Base-by-base conservation (phyloP, 2,329 filamentous ascomycete genomes). In the Botrytis fabae region DNA sequence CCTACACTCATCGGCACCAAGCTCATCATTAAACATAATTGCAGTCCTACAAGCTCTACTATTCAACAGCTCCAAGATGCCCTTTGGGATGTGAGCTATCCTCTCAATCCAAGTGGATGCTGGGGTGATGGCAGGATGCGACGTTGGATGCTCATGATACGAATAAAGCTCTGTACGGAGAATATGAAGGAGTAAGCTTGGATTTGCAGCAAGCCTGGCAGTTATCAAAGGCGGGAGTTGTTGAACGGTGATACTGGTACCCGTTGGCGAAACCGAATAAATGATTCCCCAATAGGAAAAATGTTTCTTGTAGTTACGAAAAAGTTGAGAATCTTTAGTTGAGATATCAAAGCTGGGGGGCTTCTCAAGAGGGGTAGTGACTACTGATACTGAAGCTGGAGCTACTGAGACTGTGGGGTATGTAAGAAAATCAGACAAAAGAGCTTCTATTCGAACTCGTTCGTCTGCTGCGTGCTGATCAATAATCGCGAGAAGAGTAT, bases 391-490 rank as follows among this genome's bases (percentile, higher is more conserved):
- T 57, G 35, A 59, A 40, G 48, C n/a, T 25, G 59, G 1, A 9
- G 28, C 44, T 12, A 9, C 35, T 14, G 51, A 14, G 20, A 71
- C 22, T 28, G 28, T 18, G 16, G 79, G 73, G 75, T 78, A 80
- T 9, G 74, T 75, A 77, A 86, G 89, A 46, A 92, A 82, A 3
- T 89, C 85, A 38, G 79, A 75, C 80, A 97, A 89, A 1, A 99
- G 85, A 0, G 82, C 80, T 80, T 99, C 96, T 1, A 98, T 87
- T 1, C 91, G 90, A 75, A 92, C 90, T 63, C 96, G 88, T 83
- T 99, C 96, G 80, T 98, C 95, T 4, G 95, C 96, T 0, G 96
- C 96, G 80, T 99, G 96, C 79, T 99, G 96, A 79, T 99, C 96
- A 57, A 98, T 85, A 57, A 98, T 85, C 0, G 97, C 86, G 7